Evolutionary conservation across 192 early-diverging fungal genomes (phyloP).

Genomic region (Podila epicladia): DNA sequence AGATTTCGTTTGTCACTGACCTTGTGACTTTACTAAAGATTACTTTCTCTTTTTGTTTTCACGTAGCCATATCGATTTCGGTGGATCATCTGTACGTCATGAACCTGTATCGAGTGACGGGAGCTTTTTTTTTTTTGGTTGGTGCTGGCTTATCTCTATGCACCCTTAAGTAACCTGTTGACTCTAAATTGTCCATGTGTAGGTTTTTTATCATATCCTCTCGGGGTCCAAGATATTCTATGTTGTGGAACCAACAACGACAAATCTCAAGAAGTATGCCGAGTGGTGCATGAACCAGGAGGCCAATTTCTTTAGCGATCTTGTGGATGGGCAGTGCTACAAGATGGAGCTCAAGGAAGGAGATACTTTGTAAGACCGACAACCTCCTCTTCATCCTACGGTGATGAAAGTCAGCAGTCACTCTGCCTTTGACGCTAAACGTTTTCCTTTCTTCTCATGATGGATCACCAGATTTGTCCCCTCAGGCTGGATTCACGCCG

Average conservation of each 20-base stretch:
- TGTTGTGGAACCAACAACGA: constrained; percentile 83
- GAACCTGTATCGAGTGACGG: too few relatives aligned
- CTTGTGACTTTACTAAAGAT: too few relatives aligned
- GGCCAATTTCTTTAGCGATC: constrained; percentile 83
- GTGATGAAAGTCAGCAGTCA: background rate
- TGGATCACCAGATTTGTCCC: constrained; percentile 79
- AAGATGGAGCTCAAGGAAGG: constrained; percentile 79
- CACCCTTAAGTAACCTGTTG: background rate
- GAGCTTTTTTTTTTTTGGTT: too few relatives aligned
- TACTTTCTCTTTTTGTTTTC: background rate
- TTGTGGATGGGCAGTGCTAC: constrained; percentile 78
- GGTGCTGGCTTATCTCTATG: background rate
- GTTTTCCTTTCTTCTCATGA: too few relatives aligned
- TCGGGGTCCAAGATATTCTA: constrained; percentile 93
- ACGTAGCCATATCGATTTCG: constrained; percentile 69
- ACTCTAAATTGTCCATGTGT: constrained; percentile 64
- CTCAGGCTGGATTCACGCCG: constrained; percentile 96
- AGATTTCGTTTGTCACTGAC: background rate
- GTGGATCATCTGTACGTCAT: constrained; percentile 37
- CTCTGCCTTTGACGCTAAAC: too few relatives aligned
- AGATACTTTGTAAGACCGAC: constrained; percentile 79
- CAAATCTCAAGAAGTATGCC: constrained; percentile 89
- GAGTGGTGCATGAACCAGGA: constrained; percentile 90
- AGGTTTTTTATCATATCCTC: constrained; percentile 93
- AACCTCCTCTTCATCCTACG: background rate